These are phyloP conservation scores for Taphrina communis DNA, from an alignment of 1,139 yeast genomes.

Conservation along the genomic window DNA sequence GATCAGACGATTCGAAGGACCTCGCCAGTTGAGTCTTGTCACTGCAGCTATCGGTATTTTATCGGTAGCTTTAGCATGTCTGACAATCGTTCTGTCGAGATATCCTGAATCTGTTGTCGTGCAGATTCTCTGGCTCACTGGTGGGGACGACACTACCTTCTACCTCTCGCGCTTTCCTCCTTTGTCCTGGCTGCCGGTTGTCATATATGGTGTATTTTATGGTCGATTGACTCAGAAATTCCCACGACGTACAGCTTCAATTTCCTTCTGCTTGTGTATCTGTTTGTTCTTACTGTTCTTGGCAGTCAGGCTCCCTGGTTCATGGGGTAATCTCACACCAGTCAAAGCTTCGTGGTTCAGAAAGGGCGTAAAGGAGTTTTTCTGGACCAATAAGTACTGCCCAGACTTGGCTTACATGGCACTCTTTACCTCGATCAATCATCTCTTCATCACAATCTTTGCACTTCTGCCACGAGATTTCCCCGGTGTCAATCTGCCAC, in stretches of 20 bases:
- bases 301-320: constrained; percentile 35
- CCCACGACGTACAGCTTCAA: constrained; percentile 25
- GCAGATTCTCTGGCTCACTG: constrained; percentile 31
- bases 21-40: not conserved
- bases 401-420: constrained; percentile 37
- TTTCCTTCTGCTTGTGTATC: constrained; percentile 19
- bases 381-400: constrained; percentile 41
- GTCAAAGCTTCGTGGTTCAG: constrained; percentile 37
- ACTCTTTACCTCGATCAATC: constrained; percentile 32
- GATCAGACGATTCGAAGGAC: constrained; percentile 21
- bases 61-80: constrained; percentile 19
- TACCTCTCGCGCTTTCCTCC: constrained; percentile 37
- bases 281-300: constrained; percentile 14
- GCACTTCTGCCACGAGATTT: constrained; percentile 31
- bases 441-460: constrained; percentile 25
- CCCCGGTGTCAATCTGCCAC: constrained; percentile 8
- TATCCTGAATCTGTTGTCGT: constrained; percentile 1
- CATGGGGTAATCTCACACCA: constrained; percentile 36
- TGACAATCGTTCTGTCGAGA: constrained; percentile 14
- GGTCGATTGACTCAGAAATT: constrained; percentile 26
- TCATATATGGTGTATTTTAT: constrained; percentile 33
- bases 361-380: constrained; percentile 28
- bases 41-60: constrained; percentile 20
- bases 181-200: constrained; percentile 33
- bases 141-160: constrained; percentile 3